phyloP scores from a whole-genome alignment of 208 protist species.

The Naegleria gruberi region DNA sequence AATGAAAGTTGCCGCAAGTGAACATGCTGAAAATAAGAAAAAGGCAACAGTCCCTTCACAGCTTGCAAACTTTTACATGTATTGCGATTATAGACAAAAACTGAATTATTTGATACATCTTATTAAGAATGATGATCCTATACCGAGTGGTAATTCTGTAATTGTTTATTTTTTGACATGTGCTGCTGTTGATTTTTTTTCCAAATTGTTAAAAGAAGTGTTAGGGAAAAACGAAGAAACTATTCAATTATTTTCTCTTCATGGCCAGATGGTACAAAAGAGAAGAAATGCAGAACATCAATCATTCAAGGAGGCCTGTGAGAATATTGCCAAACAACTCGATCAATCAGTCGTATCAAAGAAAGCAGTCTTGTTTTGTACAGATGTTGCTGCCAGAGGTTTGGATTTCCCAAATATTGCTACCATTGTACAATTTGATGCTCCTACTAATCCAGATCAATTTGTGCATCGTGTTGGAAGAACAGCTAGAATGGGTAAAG shows the following conservation, averaged over 20 bases:
- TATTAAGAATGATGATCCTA: background rate
- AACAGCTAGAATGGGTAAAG: conserved; percentile 85
- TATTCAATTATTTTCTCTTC: conserved; percentile 60
- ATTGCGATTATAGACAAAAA: background rate
- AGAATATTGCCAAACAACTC: conserved; percentile 26
- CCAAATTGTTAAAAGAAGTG: conserved; percentile 46
- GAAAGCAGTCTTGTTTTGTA: conserved; percentile 81
- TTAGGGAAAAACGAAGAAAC: conserved; percentile 14
- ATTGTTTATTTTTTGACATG: conserved; percentile 83
- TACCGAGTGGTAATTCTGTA: conserved; percentile 30
- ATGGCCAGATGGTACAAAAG: conserved; percentile 79
- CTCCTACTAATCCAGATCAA: conserved; percentile 77
- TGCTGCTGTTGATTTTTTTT: conserved; percentile 60
- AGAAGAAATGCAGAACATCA: conserved; percentile 68
- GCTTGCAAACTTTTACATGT: conserved; percentile 69
- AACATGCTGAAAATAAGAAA: background rate
- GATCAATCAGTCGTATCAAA: background rate
- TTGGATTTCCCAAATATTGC: conserved; percentile 89
- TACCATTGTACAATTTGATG: conserved; percentile 94
- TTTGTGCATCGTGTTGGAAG: conserved; percentile 94
- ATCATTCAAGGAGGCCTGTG: conserved; percentile 48
- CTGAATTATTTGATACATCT: background rate
- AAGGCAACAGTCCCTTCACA: background rate
- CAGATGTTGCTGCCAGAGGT: conserved; percentile 85
- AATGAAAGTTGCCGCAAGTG: background rate